A percentile compares a stretch with the other conserved stretches of the same genome.
phyloP scores from a whole-genome alignment of 2,329 filamentous ascomycete species.

The Furcasterigmium furcatum region DNA sequence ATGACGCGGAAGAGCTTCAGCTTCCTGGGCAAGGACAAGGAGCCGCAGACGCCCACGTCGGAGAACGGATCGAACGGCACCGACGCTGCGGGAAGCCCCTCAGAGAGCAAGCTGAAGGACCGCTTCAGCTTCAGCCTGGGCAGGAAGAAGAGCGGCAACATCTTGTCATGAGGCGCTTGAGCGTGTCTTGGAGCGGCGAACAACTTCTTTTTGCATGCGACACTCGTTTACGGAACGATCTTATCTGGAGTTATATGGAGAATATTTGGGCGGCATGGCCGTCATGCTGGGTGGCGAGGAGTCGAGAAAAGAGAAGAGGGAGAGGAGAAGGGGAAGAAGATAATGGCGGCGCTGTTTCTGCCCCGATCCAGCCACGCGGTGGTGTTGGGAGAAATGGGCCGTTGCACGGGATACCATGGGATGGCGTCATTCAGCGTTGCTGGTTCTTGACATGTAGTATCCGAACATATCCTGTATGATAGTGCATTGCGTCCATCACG shows the following conservation, averaged over 20 bases:
- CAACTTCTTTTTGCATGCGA: no score
- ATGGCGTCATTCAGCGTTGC: conserved; percentile 9
- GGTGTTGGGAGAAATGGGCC: no score
- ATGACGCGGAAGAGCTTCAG: conserved; percentile 73
- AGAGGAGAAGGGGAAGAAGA: no score
- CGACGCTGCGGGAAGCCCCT: conserved; percentile 16
- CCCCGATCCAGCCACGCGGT: no score
- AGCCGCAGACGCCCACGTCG: conserved; percentile 22
- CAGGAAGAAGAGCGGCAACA: conserved; percentile 65
- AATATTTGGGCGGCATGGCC: no score
- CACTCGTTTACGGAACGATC: no score
- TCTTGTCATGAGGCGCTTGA: conserved; percentile 14
- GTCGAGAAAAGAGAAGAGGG: no score
- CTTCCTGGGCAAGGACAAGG: conserved; percentile 56
- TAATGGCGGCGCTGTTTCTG: no score
- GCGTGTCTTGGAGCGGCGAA: background rate
- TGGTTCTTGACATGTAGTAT: conserved; percentile 1
- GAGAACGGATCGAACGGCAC: conserved; percentile 24
- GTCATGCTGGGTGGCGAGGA: no score
- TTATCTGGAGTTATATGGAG: no score
- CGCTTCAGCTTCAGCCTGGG: conserved; percentile 66
- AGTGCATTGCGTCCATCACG: conserved; percentile 4
- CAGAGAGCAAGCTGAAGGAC: conserved; percentile 50
- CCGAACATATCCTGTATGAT: conserved; percentile 7
- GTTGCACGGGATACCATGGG: background rate